Evolutionary conservation across 1,139 yeast species (phyloP), one percentile per base, ranked within the genome.

Genomic region (Pichia terricola): DNA sequence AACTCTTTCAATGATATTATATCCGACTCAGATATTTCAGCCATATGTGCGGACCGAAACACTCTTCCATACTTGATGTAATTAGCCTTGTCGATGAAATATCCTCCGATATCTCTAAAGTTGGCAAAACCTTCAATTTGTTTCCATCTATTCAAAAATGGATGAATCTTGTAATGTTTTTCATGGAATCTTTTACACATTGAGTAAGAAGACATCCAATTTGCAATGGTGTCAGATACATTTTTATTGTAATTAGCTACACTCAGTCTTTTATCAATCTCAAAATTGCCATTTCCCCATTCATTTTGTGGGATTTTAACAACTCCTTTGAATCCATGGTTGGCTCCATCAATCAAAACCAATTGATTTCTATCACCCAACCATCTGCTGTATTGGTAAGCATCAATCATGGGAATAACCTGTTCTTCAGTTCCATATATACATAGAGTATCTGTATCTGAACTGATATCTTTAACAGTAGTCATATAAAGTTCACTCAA

Each of bases 91-190:
- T 34, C 8, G 5, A 76, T 64, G 47, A 65, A 65, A 77, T 83
- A 86, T 4, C 95, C 95, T 1, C 95, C 96, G 46, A 81, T 60
- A 56, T 86, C 95, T 52, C 96, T 70, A 55, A 85, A 81, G 56
- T 87, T 86, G 43, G 71, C 62, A 10, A 84, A 75, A 0, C 94
- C 91, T 34, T 78, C 86, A 37, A 82, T 70, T 1, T 61, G 48
- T 50, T 77, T 77, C 82, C 85, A 81, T 41, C 60, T 42, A 1
- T 52, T 47, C 25, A 50, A 37, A 36, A 39, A 58, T 26, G 59
- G 59, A 1, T 73, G 72, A 9, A 79, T 65, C 26, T 54, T 58
- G 27, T 55, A 47, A 36, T 69, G 65, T 2, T 62, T 50, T 6
- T 63, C 57, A 49, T 68, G 66, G 55, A 81, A 83, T 46, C 94